Evolutionary conservation across 208 protist genomes (phyloP).

Genomic region (Leishmania gerbilli): DNA sequence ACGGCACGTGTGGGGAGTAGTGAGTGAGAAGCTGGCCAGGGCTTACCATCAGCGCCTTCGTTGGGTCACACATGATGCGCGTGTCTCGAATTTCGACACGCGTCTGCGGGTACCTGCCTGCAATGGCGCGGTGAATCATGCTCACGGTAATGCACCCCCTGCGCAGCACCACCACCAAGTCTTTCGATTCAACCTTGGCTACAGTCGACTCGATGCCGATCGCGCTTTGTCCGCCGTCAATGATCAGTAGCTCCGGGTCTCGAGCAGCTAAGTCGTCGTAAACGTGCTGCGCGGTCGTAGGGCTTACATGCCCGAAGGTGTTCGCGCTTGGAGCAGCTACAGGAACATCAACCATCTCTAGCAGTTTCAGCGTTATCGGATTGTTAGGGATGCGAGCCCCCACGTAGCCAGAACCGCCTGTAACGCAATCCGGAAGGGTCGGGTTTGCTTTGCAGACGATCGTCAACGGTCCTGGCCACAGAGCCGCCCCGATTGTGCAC

Average conservation of each 20-base stretch:
- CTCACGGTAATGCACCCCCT: constrained; percentile 74
- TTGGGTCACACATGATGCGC: constrained; percentile 38
- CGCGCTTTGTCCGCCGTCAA: constrained; percentile 86
- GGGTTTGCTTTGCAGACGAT: constrained; percentile 80
- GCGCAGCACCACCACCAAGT: constrained; percentile 76
- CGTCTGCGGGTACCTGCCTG: constrained; percentile 39
- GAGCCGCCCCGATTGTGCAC: constrained; percentile 48
- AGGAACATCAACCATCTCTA: constrained; percentile 74
- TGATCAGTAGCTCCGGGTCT: constrained; percentile 74
- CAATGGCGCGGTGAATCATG: constrained; percentile 63
- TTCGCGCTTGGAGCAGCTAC: constrained; percentile 94
- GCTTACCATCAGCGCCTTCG: constrained; percentile 75
- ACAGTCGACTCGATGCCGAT: constrained; percentile 95
- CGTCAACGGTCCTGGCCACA: constrained; percentile 95
- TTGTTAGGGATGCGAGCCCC: constrained; percentile 88
- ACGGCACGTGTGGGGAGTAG: constrained; percentile 83
- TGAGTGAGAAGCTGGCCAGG: constrained; percentile 93
- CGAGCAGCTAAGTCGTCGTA: constrained; percentile 86
- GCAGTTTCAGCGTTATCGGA: constrained; percentile 59
- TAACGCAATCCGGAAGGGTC: constrained; percentile 74
- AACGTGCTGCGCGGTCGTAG: constrained; percentile 91
- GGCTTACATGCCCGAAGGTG: constrained; percentile 93
- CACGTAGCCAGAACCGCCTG: constrained; percentile 86
- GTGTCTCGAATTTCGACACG: constrained; percentile 70
- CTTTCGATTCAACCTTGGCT: constrained; percentile 67